phyloP scores from a whole-genome alignment of 1,284 basidiomycete genomes.

The Coriolopsis trogii region DNA sequence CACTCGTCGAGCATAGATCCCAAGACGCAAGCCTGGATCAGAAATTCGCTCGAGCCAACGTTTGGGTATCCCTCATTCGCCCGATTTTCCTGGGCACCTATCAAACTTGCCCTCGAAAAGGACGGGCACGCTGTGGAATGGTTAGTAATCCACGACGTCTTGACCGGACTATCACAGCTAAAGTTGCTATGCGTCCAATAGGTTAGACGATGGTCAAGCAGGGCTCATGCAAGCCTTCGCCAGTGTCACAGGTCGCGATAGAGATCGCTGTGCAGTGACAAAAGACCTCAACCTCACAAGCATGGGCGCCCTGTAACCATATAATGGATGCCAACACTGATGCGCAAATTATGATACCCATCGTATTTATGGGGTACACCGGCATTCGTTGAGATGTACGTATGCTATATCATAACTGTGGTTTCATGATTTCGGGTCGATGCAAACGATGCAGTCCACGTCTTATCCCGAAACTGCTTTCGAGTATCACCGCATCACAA shows the following conservation, averaged over 20 bases:
- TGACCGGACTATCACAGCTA: not conserved
- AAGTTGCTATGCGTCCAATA: slow-evolving; percentile 30
- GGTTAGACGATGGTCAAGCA: slow-evolving; percentile 82
- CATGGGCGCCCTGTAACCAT: slow-evolving; percentile 51
- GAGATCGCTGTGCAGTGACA: slow-evolving; percentile 66
- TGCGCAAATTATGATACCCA: not conserved
- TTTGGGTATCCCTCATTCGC: slow-evolving; percentile 94
- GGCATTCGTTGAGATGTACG: no score
- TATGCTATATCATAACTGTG: no score
- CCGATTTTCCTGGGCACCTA: slow-evolving; percentile 95
- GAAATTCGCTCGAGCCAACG: slow-evolving; percentile 77
- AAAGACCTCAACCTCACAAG: slow-evolving; percentile 76
- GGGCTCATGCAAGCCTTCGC: slow-evolving; percentile 77
- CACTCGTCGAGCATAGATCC: slow-evolving; percentile 64
- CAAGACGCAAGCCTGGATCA: slow-evolving; percentile 89
- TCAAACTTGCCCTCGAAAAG: slow-evolving; percentile 87
- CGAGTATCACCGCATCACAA: no score
- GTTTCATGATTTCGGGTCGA: no score
- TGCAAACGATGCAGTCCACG: no score
- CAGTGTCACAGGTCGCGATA: slow-evolving; percentile 65
- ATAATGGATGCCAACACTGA: slow-evolving; percentile 1
- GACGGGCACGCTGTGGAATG: slow-evolving; percentile 79
- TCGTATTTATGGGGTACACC: no score
- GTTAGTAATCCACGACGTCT: slow-evolving; percentile 44
- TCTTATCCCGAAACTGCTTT: no score